Evolutionary conservation across 352 stramenopile genomes (phyloP), one percentile per base, ranked within the genome.

Genomic region (Pythium sp.): DNA sequence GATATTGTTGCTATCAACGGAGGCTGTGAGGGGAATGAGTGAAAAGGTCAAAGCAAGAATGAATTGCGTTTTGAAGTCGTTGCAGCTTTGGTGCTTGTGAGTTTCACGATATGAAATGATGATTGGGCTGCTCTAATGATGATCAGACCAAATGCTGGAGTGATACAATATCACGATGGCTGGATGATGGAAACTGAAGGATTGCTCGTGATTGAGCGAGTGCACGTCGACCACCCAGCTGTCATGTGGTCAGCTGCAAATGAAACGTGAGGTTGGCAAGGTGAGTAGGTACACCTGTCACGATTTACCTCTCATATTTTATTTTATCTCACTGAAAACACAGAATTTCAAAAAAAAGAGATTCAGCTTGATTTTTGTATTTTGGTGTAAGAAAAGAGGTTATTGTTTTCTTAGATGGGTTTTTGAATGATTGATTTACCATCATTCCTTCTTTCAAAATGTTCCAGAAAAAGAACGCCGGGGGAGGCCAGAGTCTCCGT

Each of bases 51-150:
- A 32, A 32, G 30, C 30, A 32, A 58, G n/a, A 58, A 58, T 34
- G 11, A 20, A 58, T 38, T 58, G 51, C 5, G 0, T 58, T 59
- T 59, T 59, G 54, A 60, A 43, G 30, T 60, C 28, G 30, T 55
- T 55, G 47, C 9, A 12, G 47, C 28, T 18, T 24, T 60, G 2
- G 3, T 24, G 28, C 14, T 43, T 24, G 28, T 20, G 30, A 12
- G 53, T 1, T 14, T 38, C 30, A 32, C 30, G 30, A 32, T 38
- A 5, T 12, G 51, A 7, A 22, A 9, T 30, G 51, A 34, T 20
- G 24, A 58, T 34, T 58, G 22, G 51, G 2, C 30, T 32, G 30
- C 30, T 32, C 30, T 32, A 32, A 32, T 32, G 30, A 32, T 5
- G 30, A 4, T 32, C 30, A 32, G 30, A 32, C 30, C 30, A 1